Evolutionary conservation across 2,329 filamentous ascomycete species (phyloP), one percentile per base, ranked within the genome.

Genomic region (Sporothrix protearum): DNA sequence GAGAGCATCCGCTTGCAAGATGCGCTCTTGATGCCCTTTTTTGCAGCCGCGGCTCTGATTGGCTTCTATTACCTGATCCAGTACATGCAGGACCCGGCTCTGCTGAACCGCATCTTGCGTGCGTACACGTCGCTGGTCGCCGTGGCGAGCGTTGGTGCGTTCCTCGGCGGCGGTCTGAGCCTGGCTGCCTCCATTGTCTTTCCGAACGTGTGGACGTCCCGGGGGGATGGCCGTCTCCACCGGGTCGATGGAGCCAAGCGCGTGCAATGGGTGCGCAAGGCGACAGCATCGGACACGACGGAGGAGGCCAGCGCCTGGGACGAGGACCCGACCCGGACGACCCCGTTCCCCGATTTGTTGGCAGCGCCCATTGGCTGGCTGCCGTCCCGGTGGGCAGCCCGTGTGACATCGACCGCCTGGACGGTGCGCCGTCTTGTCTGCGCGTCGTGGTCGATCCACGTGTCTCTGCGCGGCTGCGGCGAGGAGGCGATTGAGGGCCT

Each of bases 61-160:
- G 89, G 89, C 5, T 84, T 98, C 14, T 98, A 98, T 82, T 90
- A 94, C 76, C 84, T 97, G 73, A 93, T 98, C 78, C 93, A 96
- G 79, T 96, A 91, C 87, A 87, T 97, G 71, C 85, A 95, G 75
- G 92, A 97, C 77, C 90, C 94, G 0, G 85, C 89, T 12, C 83
- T 96, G 28, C 82, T 98, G 77, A 97, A 95, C 82, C 92, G 91
- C 80, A 87, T 96, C 51, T 83, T 98, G 28, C 90, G 92, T 51
- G 89, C 87, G 77, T 97, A 98, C 83, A 94, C 97, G 81, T 92
- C 92, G 2, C 80, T 88, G 72, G 89, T 95, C 78, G 93, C 92
- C 0, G 81, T 96, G n/a, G 90, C 92, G 73, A 93, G 92, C 73
- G 85, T 96, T 19, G 85, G 89, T 9, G 89, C 89, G 57, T 85